Base-by-base conservation (phyloP, 441 rosid species). In the Corymbia citriodora region DNA sequence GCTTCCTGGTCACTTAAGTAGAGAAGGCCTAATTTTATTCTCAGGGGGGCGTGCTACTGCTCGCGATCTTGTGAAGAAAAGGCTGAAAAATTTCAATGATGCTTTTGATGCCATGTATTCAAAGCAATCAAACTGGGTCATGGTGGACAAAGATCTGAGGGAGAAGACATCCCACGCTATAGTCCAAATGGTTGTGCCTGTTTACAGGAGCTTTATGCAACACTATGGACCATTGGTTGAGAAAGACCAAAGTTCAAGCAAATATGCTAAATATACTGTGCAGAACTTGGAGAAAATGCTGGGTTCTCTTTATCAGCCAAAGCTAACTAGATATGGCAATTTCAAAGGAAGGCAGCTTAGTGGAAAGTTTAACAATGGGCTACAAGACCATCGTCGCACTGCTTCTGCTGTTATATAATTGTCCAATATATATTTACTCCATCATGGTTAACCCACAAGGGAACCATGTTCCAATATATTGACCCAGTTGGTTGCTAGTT, bases 1-100 rank as follows among this genome's bases (percentile, higher is more conserved):
- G 94, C 99, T 97, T 89, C 98, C 99, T 0, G 94, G 93, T 89
- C 98, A 97, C 89, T 94, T 98, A 92, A 98, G 99, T 91, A 89
- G 99, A 89, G 99, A 98, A 94, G 99, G 99, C 61, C 96, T 98
- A 55, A 97, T 98, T 91, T 93, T 96, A 59, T 97, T 98, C 95
- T 98, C 99, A 5, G 99, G 99, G 49, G 99, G 99, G 74, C 99
- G 98, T 89, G 99, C 99, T 63, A 97, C 98, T 90, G 99, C 99
- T 87, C 99, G 99, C 88, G 99, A 98, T 93, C 99, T 98, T 89
- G 99, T 98, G 89, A 98, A 98, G 95, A 96, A 96, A 95, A 95
- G 98, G 92, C 90, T 98, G 82, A 97, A 96, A 91, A 92, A 94
- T 27, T 98, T 98, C 92, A 98, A 98, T 36, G 99, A 97, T 88